Evolutionary conservation across 2,329 filamentous ascomycete genomes (phyloP), one percentile per base, ranked within the genome.

Genomic region (Cladophialophora bantiana): DNA sequence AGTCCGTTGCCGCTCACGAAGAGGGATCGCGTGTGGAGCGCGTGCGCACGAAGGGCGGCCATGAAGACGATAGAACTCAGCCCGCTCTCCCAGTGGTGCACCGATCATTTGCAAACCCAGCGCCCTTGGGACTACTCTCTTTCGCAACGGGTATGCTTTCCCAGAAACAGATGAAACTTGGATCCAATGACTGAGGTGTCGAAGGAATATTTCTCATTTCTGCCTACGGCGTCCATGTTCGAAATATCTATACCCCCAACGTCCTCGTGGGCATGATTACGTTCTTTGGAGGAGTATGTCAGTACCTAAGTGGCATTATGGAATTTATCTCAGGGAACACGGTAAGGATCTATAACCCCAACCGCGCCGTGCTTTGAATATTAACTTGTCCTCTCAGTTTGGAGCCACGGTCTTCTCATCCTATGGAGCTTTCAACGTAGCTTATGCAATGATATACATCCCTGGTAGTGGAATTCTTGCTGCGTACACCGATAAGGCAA

Each of bases 391-490:
- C 6, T 26, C 13, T 40, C 57, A 66, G 56, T 77, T 79, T 62
- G 76, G 77, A 63, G 77, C 77, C 42, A 79, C 78, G 34, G 75
- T 80, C 40, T 79, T 79, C 70, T 72, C 76, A 31, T 75, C 78
- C 18, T 80, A 80, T 63, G 78, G 73, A 42, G 78, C 77, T 34
- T 80, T 80, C 72, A 80, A 80, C 69, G 70, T 79, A 18, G 75
- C 76, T 7, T 80, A 79, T 62, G 77, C 77, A 7, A 73, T 78
- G 69, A 80, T 79, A 56, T 79, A 77, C 67, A 69, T 80, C 35
- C 78, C 78, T 6, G 77, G 77, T 3, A 73, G 75, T 10, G 78
- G 78, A 13, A 78, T 80, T 45, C 54, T 80, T 5, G 71, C 74
- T 9, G 73, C 78, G n/a, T 80, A 80, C 70, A 76, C 74, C 18